Percentiles rank a stretch among this genome's conserved stretches.
phyloP scores from a whole-genome alignment of 768 basidiomycete genomes.

The Mycena rebaudengoi region DNA sequence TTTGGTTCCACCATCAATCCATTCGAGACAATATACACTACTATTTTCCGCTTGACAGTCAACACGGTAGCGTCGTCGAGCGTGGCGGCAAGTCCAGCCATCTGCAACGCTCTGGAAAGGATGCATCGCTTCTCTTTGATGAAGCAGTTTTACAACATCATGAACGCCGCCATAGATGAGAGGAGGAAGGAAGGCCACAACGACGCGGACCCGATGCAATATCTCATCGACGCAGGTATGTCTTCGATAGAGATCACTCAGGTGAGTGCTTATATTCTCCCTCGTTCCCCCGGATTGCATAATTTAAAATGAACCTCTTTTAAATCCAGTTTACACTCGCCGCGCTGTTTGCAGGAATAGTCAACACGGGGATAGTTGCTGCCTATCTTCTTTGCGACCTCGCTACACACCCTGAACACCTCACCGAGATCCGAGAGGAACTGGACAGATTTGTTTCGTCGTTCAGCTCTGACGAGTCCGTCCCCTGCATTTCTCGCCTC shows the following conservation, averaged over 20 bases:
- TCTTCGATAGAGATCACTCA: constrained; percentile 7
- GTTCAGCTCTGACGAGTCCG: background rate
- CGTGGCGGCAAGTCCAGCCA: too few species aligned
- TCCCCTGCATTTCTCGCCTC: background rate
- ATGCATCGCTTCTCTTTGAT: constrained; percentile 5
- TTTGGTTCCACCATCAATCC: background rate
- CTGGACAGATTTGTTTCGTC: constrained; percentile 9
- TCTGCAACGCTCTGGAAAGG: background rate
- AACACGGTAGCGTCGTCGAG: background rate
- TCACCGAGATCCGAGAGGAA: constrained; percentile 30
- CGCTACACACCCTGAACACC: constrained; percentile 29
- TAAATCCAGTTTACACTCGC: constrained; percentile 3
- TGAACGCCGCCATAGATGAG: background rate
- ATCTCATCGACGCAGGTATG: background rate
- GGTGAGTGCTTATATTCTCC: too few species aligned
- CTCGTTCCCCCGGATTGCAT: too few species aligned
- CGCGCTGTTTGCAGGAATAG: constrained; percentile 9
- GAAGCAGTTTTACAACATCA: constrained; percentile 6
- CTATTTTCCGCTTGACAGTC: constrained; percentile 4
- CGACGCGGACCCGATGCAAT: constrained; percentile 2
- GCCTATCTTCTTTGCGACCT: constrained; percentile 28
- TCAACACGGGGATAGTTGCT: constrained; percentile 13
- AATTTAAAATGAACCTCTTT: background rate
- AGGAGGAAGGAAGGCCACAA: background rate
- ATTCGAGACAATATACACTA: background rate